Percentiles rank a stretch among this genome's conserved stretches.
These are phyloP conservation scores for Maudiozyma pseudohumilis DNA, from an alignment of 805 yeast genomes.

Conservation along the genomic window DNA sequence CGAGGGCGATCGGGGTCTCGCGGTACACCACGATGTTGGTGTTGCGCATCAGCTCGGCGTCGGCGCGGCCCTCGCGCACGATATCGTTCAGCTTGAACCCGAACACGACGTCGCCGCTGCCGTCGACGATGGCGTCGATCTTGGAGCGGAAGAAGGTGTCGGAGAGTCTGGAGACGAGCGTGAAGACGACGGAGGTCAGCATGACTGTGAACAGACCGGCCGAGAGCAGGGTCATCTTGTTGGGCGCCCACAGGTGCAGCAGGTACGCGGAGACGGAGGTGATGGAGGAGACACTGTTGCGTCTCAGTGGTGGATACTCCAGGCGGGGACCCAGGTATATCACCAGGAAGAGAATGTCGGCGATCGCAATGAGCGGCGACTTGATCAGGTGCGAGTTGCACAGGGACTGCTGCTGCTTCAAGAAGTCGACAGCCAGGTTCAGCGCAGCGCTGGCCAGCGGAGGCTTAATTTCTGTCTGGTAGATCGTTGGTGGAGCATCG, in stretches of 20 bases:
- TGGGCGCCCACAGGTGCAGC: slow-evolving; percentile 18
- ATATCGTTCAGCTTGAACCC: slow-evolving; percentile 3
- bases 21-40: slow-evolving; percentile 53
- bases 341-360: slow-evolving; percentile 13
- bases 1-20: slow-evolving; percentile 60
- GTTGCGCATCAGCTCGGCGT: slow-evolving; percentile 19
- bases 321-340: slow-evolving; percentile 16
- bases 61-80: not conserved
- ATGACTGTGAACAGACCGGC: slow-evolving; percentile 33
- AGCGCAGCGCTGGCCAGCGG: slow-evolving; percentile 49
- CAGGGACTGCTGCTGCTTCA: slow-evolving; percentile 35
- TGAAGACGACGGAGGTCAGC: slow-evolving; percentile 33
- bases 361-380: slow-evolving; percentile 34
- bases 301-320: slow-evolving; percentile 12
- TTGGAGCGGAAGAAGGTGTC: slow-evolving; percentile 37
- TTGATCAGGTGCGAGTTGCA: slow-evolving; percentile 38
- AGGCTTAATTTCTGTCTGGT: slow-evolving; percentile 42
- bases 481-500: slow-evolving; percentile 43
- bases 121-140: slow-evolving; percentile 30
- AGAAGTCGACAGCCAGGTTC: slow-evolving; percentile 54
- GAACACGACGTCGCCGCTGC: slow-evolving; percentile 22
- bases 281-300: not conserved
- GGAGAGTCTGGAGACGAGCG: slow-evolving; percentile 34
- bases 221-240: slow-evolving; percentile 25
- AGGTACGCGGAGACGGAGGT: slow-evolving; percentile 16